phyloP scores from a whole-genome alignment of 2,329 filamentous ascomycete genomes.

The Bipolaris oryzae region DNA sequence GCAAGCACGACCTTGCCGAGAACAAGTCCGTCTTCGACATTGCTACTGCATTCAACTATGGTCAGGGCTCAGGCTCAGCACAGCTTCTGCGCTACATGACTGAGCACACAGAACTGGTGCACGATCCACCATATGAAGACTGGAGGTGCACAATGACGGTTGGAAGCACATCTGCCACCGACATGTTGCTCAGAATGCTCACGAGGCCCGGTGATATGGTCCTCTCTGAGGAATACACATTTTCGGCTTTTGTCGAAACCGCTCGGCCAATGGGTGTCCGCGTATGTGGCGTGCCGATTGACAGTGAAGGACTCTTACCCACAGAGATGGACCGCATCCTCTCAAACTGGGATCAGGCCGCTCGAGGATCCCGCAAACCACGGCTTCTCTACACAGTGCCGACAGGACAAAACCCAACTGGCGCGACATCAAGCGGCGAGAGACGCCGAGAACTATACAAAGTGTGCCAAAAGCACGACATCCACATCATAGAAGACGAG shows the following conservation, averaged over 20 bases:
- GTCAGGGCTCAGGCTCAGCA: conserved; percentile 81
- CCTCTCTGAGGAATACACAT: conserved; percentile 89
- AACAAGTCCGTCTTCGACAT: conserved; percentile 73
- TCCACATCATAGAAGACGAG: conserved; percentile 90
- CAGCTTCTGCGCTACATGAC: conserved; percentile 90
- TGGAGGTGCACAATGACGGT: conserved; percentile 85
- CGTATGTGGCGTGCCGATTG: conserved; percentile 67
- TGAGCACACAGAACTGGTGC: conserved; percentile 93
- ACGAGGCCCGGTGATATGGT: conserved; percentile 76
- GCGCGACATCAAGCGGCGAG: conserved; percentile 74
- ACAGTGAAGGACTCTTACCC: conserved; percentile 68
- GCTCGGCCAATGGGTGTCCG: conserved; percentile 67
- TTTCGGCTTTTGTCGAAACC: conserved; percentile 75
- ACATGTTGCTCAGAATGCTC: conserved; percentile 83
- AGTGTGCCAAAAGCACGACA: conserved; percentile 80
- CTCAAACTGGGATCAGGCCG: conserved; percentile 66
- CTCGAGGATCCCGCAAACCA: conserved; percentile 64
- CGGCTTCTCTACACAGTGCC: conserved; percentile 73
- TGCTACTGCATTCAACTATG: conserved; percentile 89
- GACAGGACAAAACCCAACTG: conserved; percentile 90
- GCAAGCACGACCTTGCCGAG: conserved; percentile 81
- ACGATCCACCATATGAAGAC: conserved; percentile 84
- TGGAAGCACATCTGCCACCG: conserved; percentile 84
- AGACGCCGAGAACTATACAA: conserved; percentile 75
- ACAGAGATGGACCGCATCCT: conserved; percentile 67